Percentiles rank a stretch among this genome's conserved stretches.
Conservation (phyloP, 257 asterid genomes). For the Forsythia viridissima region DNA sequence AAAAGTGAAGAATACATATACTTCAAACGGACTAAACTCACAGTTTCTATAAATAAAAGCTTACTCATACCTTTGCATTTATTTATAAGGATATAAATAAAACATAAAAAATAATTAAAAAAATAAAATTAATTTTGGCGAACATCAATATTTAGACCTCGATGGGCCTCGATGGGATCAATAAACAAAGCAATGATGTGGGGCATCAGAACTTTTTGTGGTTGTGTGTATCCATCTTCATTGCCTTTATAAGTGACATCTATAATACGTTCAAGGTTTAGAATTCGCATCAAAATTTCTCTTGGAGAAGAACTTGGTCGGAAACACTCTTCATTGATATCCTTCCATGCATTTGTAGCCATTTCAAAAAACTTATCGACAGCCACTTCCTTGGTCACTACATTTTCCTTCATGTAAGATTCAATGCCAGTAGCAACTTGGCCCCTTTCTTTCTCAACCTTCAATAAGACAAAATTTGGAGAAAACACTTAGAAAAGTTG, state of each 20-base stretch:
- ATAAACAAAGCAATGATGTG: neutral
- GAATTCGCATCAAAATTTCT: neutral
- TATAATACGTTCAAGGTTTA: neutral
- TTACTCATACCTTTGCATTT: too few relatives aligned
- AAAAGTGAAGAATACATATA: too few relatives aligned
- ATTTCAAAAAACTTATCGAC: too few relatives aligned
- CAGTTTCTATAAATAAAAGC: too few relatives aligned
- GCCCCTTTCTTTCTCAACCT: neutral
- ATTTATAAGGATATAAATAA: too few relatives aligned
- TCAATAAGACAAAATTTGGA: neutral
- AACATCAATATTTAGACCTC: too few relatives aligned
- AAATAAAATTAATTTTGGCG: too few relatives aligned
- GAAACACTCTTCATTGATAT: neutral
- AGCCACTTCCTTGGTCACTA: neutral
- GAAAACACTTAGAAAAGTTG: neutral
- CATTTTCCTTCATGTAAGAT: neutral
- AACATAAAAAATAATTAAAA: too few relatives aligned
- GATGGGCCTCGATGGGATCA: neutral
- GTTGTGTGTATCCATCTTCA: neutral
- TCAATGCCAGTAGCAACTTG: neutral
- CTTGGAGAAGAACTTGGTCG: neutral
- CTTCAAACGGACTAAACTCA: too few relatives aligned
- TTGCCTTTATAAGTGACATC: neutral
- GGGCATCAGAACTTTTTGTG: neutral
- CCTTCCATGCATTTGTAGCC: neutral